Percentiles rank a stretch among this genome's conserved stretches.
These are phyloP conservation scores for Podospora pseudocomata DNA, from an alignment of 495 filamentous ascomycete species.

Conservation along the genomic window DNA sequence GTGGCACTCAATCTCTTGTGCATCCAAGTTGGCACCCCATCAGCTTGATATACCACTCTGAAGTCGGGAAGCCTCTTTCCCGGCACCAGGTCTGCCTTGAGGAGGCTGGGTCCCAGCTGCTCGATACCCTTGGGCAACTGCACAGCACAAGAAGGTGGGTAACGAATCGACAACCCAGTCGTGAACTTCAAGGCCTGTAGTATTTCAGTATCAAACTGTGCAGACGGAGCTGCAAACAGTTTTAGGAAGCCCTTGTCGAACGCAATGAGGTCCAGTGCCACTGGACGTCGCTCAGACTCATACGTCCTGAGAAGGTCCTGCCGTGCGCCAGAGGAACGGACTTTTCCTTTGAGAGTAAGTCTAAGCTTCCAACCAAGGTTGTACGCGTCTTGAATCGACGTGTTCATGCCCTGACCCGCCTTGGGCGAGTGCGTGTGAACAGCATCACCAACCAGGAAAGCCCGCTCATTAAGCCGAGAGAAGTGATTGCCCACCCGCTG, in stretches of 20 bases:
- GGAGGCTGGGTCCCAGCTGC: slow-evolving; percentile 35
- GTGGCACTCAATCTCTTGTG: slow-evolving; percentile 14
- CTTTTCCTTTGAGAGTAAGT: slow-evolving; percentile 51
- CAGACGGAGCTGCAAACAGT: slow-evolving; percentile 43
- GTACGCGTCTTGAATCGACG: slow-evolving; percentile 62
- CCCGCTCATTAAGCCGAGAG: slow-evolving; percentile 50
- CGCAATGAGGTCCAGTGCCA: slow-evolving; percentile 69
- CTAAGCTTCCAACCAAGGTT: slow-evolving; percentile 76
- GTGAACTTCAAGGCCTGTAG: slow-evolving; percentile 40
- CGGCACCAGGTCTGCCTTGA: slow-evolving; percentile 32
- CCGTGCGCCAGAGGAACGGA: slow-evolving; percentile 29
- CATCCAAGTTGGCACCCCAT: slow-evolving; percentile 7
- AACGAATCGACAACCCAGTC: slow-evolving; percentile 25
- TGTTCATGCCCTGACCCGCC: slow-evolving; percentile 76
- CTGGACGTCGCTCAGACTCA: slow-evolving; percentile 60
- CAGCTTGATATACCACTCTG: slow-evolving; percentile 21
- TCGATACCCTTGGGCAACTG: neutral
- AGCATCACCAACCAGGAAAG: slow-evolving; percentile 64
- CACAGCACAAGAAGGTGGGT: slow-evolving; percentile 15
- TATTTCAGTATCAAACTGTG: slow-evolving; percentile 32
- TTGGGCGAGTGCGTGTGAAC: slow-evolving; percentile 66
- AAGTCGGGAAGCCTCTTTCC: slow-evolving; percentile 22
- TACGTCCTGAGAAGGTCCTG: slow-evolving; percentile 62
- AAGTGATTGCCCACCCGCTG: slow-evolving; percentile 69
- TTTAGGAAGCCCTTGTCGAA: slow-evolving; percentile 62